Evolutionary conservation across 2,329 filamentous ascomycete species (phyloP), one percentile per base, ranked within the genome.

Genomic region (Lasiodiplodia sp.): DNA sequence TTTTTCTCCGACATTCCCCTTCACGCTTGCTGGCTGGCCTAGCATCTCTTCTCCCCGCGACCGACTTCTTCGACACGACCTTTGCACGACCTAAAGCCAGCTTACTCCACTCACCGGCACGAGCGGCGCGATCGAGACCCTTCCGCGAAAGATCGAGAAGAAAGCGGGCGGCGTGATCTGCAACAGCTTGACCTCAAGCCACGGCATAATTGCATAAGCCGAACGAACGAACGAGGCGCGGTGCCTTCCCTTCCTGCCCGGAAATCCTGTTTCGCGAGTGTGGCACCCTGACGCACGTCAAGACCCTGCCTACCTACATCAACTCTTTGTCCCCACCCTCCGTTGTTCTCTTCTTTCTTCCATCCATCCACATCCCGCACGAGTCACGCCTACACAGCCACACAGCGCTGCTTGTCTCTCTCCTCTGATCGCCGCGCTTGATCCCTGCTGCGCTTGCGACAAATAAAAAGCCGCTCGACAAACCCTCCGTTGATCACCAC

Each of bases 241-340:
- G 55, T 34, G 21, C 55, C 18, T 34, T 25, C 53, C 25, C 55
- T 25, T 23, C 57, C 38, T 28, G 28, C 56, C 44, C 44, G 18
- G 44, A 64, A 64, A 64, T 64, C 60, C 60, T 51, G 60, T 64
- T 64, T 64, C 60, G 60, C 44, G 44, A 47, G 8, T 47, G 44
- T 52, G 44, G 60, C 37, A 51, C 58, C 58, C 60, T 52, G 60
- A 64, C 60, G 60, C 60, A 53, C 57, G 40, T 44, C 57, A 34
- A 34, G 40, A 25, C 16, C 14, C 34, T 12, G 7, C 10, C n/a
- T 47, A 16, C 40, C 44, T 47, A 47, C 44, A 47, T 47, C 18
- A n/a, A 18, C 37, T 44, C 60, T 52, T 64, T 64, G 31, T 64
- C n/a, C 21, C 18, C 21, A 23, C 28, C n/a, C 21, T 37, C 6